phyloP scores from a whole-genome alignment of 225 moss, liverwort and hornwort species.

The Pseudoscleropodium purum region DNA sequence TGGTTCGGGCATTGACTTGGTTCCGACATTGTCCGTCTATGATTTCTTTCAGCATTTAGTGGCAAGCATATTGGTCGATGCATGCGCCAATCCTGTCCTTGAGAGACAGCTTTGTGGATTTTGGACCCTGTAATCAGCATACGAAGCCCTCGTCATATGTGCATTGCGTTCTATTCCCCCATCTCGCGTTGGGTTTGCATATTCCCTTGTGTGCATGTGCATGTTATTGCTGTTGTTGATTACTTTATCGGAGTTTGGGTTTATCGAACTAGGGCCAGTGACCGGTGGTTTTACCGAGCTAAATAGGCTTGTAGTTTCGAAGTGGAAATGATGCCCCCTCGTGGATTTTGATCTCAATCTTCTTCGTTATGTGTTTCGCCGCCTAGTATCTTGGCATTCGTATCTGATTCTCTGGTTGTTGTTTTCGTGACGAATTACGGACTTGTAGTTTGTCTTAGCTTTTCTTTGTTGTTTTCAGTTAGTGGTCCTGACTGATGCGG shows the following conservation, averaged over 20 bases:
- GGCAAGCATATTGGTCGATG: background rate
- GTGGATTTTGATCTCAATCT: too few species aligned
- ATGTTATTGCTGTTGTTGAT: too few species aligned
- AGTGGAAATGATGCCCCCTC: background rate
- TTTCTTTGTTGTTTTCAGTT: background rate
- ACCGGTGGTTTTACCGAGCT: background rate
- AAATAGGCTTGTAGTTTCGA: background rate
- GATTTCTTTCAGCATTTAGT: constrained; percentile 2
- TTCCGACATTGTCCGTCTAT: constrained; percentile 28
- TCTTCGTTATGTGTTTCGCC: background rate
- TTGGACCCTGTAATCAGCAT: constrained; percentile 7
- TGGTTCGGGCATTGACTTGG: constrained; percentile 95
- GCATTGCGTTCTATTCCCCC: background rate
- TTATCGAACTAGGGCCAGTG: background rate
- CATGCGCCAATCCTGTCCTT: background rate
- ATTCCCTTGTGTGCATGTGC: background rate
- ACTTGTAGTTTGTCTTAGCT: background rate
- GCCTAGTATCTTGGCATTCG: too few species aligned
- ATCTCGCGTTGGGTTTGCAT: too few species aligned
- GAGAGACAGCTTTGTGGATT: constrained; percentile 9
- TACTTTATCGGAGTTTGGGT: too few species aligned
- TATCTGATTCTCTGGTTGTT: background rate
- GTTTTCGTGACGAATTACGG: too few species aligned
- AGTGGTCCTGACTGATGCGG: background rate
- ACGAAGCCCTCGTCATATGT: background rate